Evolutionary conservation across 129 eudicot species (phyloP), one percentile per base, ranked within the genome.

Genomic region (Dittrichia graveolens): DNA sequence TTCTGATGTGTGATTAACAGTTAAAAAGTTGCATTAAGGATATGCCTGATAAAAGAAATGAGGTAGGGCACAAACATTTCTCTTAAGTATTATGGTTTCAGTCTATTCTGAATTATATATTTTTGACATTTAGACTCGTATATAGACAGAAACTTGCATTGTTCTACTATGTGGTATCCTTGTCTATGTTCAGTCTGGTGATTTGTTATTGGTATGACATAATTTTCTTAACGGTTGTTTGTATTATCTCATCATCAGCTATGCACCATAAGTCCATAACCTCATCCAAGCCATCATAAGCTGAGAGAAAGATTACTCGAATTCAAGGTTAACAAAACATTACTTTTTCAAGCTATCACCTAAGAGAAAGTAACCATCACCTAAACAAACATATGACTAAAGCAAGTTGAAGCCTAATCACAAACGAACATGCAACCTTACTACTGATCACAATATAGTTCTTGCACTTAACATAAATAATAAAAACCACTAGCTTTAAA

Each of bases 381-480:
- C 18, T 38, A 48, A 47, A 38, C 11, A 54, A 13, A 5, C 41
- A 6, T 52, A 35, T 12, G 61, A 3, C 45, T n/a, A n/a, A n/a
- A n/a, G n/a, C n/a, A n/a, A n/a, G n/a, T n/a, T n/a, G n/a, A n/a
- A n/a, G n/a, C n/a, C n/a, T n/a, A n/a, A n/a, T n/a, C n/a, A n/a
- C n/a, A n/a, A n/a, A n/a, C n/a, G n/a, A n/a, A n/a, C n/a, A n/a
- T n/a, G n/a, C n/a, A n/a, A n/a, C n/a, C n/a, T n/a, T n/a, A n/a
- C n/a, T 68, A 68, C 8, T 4, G n/a, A 15, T 16, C n/a, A 18
- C 42, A 12, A 40, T 39, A 39, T 52, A 40, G 52, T 53, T 40
- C 40, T 53, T 69, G 75, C 75, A 54, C 12, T 18, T 6, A 53
- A 54, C 64, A 69, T 16, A 15, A 39, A 69, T 39, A 34, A 10